Conservation (phyloP, 2,329 filamentous ascomycete species). For the Alternaria arborescens region DNA sequence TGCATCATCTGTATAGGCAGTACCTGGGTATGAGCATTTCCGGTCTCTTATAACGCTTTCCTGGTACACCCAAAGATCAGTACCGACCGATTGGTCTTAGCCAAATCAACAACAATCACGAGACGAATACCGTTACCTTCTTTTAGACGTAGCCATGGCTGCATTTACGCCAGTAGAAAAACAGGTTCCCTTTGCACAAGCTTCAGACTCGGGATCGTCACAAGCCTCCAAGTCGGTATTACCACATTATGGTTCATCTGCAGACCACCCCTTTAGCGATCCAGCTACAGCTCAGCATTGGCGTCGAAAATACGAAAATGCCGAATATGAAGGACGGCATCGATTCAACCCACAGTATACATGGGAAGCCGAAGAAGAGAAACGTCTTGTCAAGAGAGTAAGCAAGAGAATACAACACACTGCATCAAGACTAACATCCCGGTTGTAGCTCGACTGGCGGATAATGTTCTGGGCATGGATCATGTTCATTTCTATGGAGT, state of each 20-base stretch:
- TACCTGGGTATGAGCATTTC: slow-evolving; percentile 9
- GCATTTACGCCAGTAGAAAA: slow-evolving; percentile 18
- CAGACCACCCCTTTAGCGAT: slow-evolving; percentile 36
- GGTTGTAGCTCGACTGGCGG: slow-evolving; percentile 34
- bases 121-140: slow-evolving; percentile 5
- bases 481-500: slow-evolving; percentile 60
- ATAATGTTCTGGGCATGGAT: slow-evolving; percentile 53
- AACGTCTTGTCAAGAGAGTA: slow-evolving; percentile 57
- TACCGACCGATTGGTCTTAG: slow-evolving; percentile 14
- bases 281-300: slow-evolving; percentile 36
- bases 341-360: slow-evolving; percentile 59
- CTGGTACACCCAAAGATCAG: slow-evolving; percentile 14
- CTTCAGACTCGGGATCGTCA: slow-evolving; percentile 27
- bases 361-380: slow-evolving; percentile 59
- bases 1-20: slow-evolving; percentile 30
- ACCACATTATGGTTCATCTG: slow-evolving; percentile 24
- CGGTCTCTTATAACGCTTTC: slow-evolving; percentile 25
- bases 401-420: slow-evolving; percentile 19
- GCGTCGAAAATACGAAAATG: slow-evolving; percentile 37
- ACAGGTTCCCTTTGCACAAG: slow-evolving; percentile 26
- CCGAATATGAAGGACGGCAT: slow-evolving; percentile 51
- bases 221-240: slow-evolving; percentile 7
- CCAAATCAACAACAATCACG: slow-evolving; percentile 18
- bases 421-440: neutral
- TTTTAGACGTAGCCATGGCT: slow-evolving; percentile 23